These are phyloP conservation scores for Chimonanthus salicifolius DNA, from an alignment of 164 flowering plant genomes.

Conservation along the genomic window DNA sequence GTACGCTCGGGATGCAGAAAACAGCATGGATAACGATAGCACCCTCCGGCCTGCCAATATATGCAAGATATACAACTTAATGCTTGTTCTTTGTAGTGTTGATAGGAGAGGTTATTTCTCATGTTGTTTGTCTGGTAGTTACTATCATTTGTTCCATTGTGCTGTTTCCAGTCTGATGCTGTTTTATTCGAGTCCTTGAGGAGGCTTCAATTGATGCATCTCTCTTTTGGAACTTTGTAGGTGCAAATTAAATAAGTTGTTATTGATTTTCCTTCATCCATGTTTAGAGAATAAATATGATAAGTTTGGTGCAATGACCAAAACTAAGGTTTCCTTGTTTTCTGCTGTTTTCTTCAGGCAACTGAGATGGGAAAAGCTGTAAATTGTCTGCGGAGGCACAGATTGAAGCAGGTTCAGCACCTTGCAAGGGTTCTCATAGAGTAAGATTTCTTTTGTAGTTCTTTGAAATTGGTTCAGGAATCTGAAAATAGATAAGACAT, in stretches of 20 bases:
- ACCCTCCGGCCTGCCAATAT: slow-evolving; percentile 64
- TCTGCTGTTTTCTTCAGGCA: slow-evolving; percentile 33
- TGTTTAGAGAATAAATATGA: not conserved
- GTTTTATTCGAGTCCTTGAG: slow-evolving; percentile 64
- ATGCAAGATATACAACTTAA: too few relatives aligned
- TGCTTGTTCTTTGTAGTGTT: not conserved
- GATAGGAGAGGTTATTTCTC: not conserved
- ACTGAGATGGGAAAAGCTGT: slow-evolving; percentile 95
- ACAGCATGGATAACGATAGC: slow-evolving; percentile 46
- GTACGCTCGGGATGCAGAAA: slow-evolving; percentile 48
- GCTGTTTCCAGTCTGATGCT: slow-evolving; percentile 51
- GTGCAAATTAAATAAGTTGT: slow-evolving; percentile 26
- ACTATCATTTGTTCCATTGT: not conserved
- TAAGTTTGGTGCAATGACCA: too few relatives aligned
- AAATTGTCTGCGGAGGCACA: slow-evolving; percentile 56
- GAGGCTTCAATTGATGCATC: slow-evolving; percentile 73
- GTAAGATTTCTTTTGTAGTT: slow-evolving; percentile 31
- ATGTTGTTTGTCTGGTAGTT: not conserved
- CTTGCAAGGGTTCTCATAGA: slow-evolving; percentile 54
- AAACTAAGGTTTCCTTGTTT: not conserved
- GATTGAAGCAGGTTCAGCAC: slow-evolving; percentile 48
- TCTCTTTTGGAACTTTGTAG: slow-evolving; percentile 64
- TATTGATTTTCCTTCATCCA: not conserved
- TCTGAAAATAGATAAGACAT: not conserved
- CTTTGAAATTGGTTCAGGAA: not conserved